Conservation (phyloP, 768 basidiomycete genomes). For the Leccinum obscurum region DNA sequence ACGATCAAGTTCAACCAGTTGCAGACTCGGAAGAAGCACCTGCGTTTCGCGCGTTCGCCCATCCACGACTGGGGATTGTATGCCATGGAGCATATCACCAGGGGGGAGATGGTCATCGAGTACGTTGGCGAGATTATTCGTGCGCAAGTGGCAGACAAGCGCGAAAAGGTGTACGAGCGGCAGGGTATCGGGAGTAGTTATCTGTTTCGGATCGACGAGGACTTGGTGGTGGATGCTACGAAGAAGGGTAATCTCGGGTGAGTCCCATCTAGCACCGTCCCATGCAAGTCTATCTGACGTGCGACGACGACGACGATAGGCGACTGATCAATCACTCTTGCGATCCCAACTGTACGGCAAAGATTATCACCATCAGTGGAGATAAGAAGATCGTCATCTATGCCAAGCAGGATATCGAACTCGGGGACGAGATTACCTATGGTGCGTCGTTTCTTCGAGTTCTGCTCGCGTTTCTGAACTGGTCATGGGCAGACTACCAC, state of each 20-base stretch:
- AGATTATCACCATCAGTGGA: constrained; percentile 87
- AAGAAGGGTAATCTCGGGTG: constrained; percentile 99
- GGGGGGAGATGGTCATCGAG: constrained; percentile 99
- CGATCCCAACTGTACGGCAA: constrained; percentile 90
- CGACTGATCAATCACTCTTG: constrained; percentile 99
- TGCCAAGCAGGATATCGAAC: constrained; percentile 92
- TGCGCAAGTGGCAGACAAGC: constrained; percentile 92
- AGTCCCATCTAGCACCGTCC: constrained; percentile 26
- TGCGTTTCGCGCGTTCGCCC: constrained; percentile 90
- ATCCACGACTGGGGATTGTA: constrained; percentile 99
- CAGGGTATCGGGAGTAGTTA: constrained; percentile 98
- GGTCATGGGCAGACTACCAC: constrained; percentile 75
- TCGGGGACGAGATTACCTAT: constrained; percentile 98
- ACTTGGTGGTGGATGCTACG: constrained; percentile 97
- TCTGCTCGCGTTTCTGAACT: background rate
- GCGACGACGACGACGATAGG: constrained; percentile 39
- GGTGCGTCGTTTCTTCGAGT: constrained; percentile 49
- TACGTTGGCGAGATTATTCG: constrained; percentile 98
- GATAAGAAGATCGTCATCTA: constrained; percentile 99
- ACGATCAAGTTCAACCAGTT: constrained; percentile 98
- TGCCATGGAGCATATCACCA: constrained; percentile 92
- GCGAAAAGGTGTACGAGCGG: constrained; percentile 95
- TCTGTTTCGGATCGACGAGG: constrained; percentile 96
- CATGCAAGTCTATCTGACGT: constrained; percentile 12
- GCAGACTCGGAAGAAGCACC: constrained; percentile 95